Evolutionary conservation across 371 early-diverging fungal species (phyloP), one percentile per base, ranked within the genome.

Genomic region (Mucor saturninus): DNA sequence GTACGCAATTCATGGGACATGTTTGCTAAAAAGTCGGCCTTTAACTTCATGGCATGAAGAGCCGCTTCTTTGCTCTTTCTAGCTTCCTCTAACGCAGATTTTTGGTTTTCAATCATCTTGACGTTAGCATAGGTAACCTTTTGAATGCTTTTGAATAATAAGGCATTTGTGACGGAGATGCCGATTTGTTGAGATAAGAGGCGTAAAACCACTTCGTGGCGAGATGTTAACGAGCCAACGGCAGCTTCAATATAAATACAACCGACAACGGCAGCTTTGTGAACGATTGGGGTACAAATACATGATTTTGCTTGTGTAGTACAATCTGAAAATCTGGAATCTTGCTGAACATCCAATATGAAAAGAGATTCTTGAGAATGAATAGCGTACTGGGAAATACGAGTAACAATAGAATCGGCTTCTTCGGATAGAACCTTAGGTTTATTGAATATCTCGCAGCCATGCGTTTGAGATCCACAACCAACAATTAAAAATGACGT

Each of bases 1-100:
- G 82, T 82, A 7, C 79, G 77, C 35, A 82, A 61, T 55, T 86
- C 87, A 57, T 86, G 87, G 4, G 87, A 86, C 83, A 86, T 86
- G 54, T 84, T 86, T 55, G 86, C 86, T 68, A 86, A 64, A 54
- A 86, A 86, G 59, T 80, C 77, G 8, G 80, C 76, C 61, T 81
- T 81, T 30, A 81, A 62, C 59, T 74, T 75, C 76, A 81, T 81
- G 11, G 81, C 81, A 31, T 70, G 71, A 15, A 77, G 35, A 8
- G 81, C 81, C n/a, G 81, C 81, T 57, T 81, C 81, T 60, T 81
- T 81, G 51, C 78, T 77, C 56, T 76, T 75, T 14, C 81, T 72
- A 11, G 81, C 81, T 62, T 81, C 81, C 55, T 77, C 76, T n/a
- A 81, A 61, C 0, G 81, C 81, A 0, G 77, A 73, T 56, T 81